Evolutionary conservation across 73 alveolate genomes (phyloP).

Genomic region (Paramecium primaurelia): DNA sequence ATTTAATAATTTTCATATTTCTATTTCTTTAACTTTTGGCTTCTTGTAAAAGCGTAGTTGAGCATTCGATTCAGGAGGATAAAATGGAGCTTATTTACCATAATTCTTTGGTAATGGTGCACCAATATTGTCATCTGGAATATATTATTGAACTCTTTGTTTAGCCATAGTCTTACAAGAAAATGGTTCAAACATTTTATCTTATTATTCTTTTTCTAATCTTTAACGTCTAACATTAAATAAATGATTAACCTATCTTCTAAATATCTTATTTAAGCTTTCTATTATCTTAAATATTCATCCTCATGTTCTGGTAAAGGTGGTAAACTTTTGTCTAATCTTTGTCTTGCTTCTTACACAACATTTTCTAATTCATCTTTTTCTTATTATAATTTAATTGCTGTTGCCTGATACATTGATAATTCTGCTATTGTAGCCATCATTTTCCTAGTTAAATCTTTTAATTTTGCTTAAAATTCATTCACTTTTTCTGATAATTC

Average conservation of each 20-base stretch:
- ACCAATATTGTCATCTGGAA: constrained; percentile 84
- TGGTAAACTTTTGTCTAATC: constrained; percentile 88
- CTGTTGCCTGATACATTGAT: constrained; percentile 95
- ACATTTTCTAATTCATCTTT: constrained; percentile 88
- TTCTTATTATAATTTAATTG: constrained; percentile 85
- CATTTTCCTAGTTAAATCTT: constrained; percentile 91
- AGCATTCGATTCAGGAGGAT: constrained; percentile 92
- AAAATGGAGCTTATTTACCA: constrained; percentile 93
- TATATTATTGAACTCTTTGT: constrained; percentile 91
- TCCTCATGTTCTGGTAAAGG: constrained; percentile 89
- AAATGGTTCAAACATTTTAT: constrained; percentile 70
- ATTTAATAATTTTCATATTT: constrained; percentile 64
- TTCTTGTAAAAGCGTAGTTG: constrained; percentile 90
- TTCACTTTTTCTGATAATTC: constrained; percentile 94
- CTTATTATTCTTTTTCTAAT: constrained; percentile 75
- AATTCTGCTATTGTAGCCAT: constrained; percentile 97
- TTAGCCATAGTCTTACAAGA: constrained; percentile 89
- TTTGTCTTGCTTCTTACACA: constrained; percentile 70
- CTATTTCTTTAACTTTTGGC: constrained; percentile 82
- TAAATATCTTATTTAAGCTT: constrained; percentile 69
- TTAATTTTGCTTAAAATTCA: constrained; percentile 90
- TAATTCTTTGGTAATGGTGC: constrained; percentile 87
- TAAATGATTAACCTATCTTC: constrained; percentile 71
- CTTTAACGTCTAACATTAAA: constrained; percentile 61
- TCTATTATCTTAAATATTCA: constrained; percentile 80